Percentiles rank a stretch among this genome's conserved stretches.
Conservation (phyloP, 768 basidiomycete species). For the Phaeotremella skinneri region DNA sequence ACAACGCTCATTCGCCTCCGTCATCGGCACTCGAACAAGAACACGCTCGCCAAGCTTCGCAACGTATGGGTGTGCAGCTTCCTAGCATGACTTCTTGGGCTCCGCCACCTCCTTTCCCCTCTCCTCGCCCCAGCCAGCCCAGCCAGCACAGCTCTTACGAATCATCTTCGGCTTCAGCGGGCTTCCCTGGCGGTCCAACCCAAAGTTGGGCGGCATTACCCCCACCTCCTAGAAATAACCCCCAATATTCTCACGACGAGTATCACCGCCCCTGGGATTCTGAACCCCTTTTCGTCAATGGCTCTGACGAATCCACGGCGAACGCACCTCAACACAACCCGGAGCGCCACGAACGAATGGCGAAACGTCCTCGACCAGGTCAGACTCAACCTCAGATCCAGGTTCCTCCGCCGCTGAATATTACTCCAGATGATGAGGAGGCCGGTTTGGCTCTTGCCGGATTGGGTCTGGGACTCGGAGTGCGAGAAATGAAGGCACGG, state of each 20-base stretch:
- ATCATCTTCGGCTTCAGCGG: background rate
- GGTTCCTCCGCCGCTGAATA: constrained; percentile 10
- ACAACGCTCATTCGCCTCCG: background rate
- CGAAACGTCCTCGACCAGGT: constrained; percentile 6
- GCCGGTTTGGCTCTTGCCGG: constrained; percentile 28
- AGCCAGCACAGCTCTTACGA: background rate
- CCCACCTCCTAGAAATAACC: constrained; percentile 3
- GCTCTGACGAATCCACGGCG: background rate
- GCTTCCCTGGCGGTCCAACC: background rate
- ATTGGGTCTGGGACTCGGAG: constrained; percentile 21
- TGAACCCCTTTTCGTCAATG: background rate
- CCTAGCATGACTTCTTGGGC: constrained; percentile 27
- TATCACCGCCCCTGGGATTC: constrained; percentile 6
- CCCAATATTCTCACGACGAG: background rate
- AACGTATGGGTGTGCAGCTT: constrained; percentile 4
- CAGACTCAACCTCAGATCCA: background rate
- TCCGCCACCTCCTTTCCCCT: constrained; percentile 5
- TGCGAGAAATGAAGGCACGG: constrained; percentile 13
- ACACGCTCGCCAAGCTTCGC: background rate
- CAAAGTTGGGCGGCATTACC: background rate
- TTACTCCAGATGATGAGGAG: constrained; percentile 25
- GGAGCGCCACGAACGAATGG: background rate
- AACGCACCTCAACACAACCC: background rate
- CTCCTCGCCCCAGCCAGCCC: constrained; percentile 1
- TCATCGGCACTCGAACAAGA: background rate